phyloP scores from a whole-genome alignment of 169 alveolate species.

The Cryptosporidium viatorum region DNA sequence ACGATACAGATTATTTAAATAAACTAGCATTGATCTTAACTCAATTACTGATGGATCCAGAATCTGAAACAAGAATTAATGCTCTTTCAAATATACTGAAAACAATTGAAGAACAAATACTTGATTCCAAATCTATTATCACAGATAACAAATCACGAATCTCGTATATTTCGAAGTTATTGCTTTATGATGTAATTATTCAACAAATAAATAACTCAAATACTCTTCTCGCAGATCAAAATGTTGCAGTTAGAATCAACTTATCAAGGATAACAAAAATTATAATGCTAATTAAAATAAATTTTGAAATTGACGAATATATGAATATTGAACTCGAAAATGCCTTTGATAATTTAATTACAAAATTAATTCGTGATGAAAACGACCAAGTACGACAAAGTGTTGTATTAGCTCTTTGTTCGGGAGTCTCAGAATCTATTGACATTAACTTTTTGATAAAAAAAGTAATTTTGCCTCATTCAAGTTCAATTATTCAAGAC shows the following conservation, averaged over 20 bases:
- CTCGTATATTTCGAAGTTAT: not conserved
- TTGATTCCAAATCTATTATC: not conserved
- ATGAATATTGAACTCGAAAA: not conserved
- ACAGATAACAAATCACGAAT: not conserved
- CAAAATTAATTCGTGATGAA: not conserved
- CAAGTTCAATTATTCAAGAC: conserved; percentile 6
- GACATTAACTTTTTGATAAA: conserved; percentile 19
- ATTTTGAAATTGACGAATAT: not conserved
- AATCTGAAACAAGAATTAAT: conserved; percentile 41
- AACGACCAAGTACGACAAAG: conserved; percentile 57
- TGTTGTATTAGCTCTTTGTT: conserved; percentile 28
- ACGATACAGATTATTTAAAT: not conserved
- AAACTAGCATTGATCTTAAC: not conserved
- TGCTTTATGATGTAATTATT: conserved; percentile 37
- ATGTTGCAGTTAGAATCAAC: conserved; percentile 13
- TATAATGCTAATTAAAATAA: conserved; percentile 4
- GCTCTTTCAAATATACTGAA: conserved; percentile 6
- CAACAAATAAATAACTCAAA: conserved; percentile 1
- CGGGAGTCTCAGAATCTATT: conserved; percentile 7
- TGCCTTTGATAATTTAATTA: not conserved
- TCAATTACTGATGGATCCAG: conserved; percentile 23
- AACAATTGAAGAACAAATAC: not conserved
- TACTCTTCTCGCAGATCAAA: not conserved
- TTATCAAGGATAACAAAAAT: conserved; percentile 11
- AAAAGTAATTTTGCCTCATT: conserved; percentile 12